Percentiles rank a stretch among this genome's conserved stretches.
phyloP scores from a whole-genome alignment of 1,284 basidiomycete species.

The Ganoderma lingzhi region DNA sequence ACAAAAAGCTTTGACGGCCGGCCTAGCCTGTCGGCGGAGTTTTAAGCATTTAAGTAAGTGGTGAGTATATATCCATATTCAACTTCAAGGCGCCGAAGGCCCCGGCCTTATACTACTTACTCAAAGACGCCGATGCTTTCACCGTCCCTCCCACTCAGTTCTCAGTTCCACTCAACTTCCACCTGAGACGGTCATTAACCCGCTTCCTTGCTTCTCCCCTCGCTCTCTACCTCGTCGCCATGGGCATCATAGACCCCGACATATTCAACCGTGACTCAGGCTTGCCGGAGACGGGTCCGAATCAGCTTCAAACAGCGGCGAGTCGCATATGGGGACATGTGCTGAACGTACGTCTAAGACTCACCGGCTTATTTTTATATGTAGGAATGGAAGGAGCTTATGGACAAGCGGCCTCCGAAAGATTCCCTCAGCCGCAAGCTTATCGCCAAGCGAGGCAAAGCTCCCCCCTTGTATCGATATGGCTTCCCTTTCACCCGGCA shows the following conservation, averaged over 20 bases:
- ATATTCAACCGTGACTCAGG: not conserved
- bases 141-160: too few relatives aligned
- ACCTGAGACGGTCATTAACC: not conserved
- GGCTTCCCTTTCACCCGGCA: constrained; percentile 1
- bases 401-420: not conserved
- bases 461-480: not conserved
- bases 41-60: too few relatives aligned
- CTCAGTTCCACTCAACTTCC: not conserved
- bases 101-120: too few relatives aligned
- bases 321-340: not conserved
- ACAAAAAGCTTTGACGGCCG: too few relatives aligned
- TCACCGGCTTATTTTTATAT: not conserved
- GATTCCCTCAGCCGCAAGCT: not conserved
- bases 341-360: too few relatives aligned
- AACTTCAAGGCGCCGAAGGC: too few relatives aligned
- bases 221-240: not conserved
- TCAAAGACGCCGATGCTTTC: not conserved
- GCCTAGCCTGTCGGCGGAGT: too few relatives aligned
- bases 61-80: too few relatives aligned
- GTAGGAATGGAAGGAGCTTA: not conserved
- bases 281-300: not conserved
- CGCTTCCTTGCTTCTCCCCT: not conserved
- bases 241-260: not conserved
- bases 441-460: not conserved
- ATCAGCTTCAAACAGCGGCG: not conserved